Percentiles rank a stretch among this genome's conserved stretches.
phyloP scores from a whole-genome alignment of 176 grass and related monocot genomes.

The Ensete glaucum region DNA sequence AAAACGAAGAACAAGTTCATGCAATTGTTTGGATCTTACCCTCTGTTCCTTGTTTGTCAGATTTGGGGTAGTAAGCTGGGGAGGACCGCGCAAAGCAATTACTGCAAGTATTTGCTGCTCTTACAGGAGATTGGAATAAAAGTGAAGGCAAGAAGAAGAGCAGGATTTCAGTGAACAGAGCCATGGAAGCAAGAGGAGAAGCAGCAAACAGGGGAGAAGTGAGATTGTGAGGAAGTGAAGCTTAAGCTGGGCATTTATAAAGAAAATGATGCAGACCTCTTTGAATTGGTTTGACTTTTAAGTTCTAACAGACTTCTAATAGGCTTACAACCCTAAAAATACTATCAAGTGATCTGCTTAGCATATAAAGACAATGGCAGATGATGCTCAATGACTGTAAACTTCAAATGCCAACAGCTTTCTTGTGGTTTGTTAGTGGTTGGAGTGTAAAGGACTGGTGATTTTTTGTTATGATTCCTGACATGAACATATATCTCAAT shows the following conservation, averaged over 20 bases:
- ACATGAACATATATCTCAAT: too few species aligned
- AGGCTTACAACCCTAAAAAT: not conserved
- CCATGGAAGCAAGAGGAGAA: slow-evolving; percentile 14
- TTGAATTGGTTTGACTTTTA: not conserved
- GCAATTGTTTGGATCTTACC: slow-evolving; percentile 23
- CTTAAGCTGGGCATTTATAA: not conserved
- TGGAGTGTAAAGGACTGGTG: too few species aligned
- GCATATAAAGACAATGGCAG: too few species aligned
- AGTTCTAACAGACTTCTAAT: not conserved
- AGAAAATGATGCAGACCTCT: not conserved
- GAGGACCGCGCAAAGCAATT: slow-evolving; percentile 36
- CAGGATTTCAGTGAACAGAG: not conserved
- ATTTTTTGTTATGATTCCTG: too few species aligned
- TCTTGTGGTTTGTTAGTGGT: too few species aligned
- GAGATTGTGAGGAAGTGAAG: not conserved
- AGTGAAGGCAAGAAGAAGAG: slow-evolving; percentile 6
- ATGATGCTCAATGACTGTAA: too few species aligned
- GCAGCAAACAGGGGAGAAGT: not conserved
- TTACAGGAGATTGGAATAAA: slow-evolving; percentile 14
- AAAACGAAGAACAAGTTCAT: not conserved
- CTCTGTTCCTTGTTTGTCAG: slow-evolving; percentile 28
- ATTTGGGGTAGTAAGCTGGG: slow-evolving; percentile 56
- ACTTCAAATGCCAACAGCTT: too few species aligned
- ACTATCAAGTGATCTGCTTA: too few species aligned
- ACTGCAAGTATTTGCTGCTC: slow-evolving; percentile 18